A percentile compares a stretch with the other conserved stretches of the same genome.
These are phyloP conservation scores for Scalesia atractyloides DNA, from an alignment of 129 eudicot genomes.

Conservation along the genomic window DNA sequence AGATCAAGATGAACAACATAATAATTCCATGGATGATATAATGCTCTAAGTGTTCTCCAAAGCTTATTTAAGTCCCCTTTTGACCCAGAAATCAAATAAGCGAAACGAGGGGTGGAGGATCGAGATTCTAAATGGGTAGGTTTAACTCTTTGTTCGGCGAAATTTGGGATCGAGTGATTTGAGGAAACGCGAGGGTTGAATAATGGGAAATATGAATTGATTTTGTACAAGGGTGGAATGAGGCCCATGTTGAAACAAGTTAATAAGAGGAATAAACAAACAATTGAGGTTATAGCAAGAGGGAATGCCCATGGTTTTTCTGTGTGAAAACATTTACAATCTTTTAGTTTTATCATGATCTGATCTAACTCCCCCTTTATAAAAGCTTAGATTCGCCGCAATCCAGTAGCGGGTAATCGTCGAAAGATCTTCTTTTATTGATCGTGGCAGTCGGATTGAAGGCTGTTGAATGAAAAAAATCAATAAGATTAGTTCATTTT, in stretches of 20 bases:
- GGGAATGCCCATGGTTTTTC: conserved; percentile 90
- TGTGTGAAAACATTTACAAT: conserved; percentile 46
- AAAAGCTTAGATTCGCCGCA: conserved; percentile 1
- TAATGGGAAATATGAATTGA: conserved; percentile 57
- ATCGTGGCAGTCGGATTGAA: conserved; percentile 3
- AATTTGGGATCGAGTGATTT: conserved; percentile 47
- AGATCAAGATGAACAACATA: conserved; percentile 90
- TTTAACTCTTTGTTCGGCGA: conserved; percentile 52
- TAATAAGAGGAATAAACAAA: conserved; percentile 69
- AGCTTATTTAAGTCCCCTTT: conserved; percentile 82
- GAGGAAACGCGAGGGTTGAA: conserved; percentile 45
- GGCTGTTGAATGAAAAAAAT: conserved; percentile 19
- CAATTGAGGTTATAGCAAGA: conserved; percentile 62
- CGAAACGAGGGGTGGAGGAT: conserved; percentile 66
- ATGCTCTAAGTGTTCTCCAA: conserved; percentile 76
- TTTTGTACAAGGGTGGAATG: conserved; percentile 58
- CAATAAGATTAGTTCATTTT: conserved; percentile 8
- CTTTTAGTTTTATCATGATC: conserved; percentile 50
- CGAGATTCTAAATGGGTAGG: conserved; percentile 44
- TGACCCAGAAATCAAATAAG: conserved; percentile 89
- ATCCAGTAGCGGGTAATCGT: conserved; percentile 17
- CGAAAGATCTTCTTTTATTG: conserved; percentile 18
- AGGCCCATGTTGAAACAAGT: conserved; percentile 81
- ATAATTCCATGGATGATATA: conserved; percentile 86
- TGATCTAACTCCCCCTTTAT: conserved; percentile 26